A percentile compares a stretch with the other conserved stretches of the same genome.
Evolutionary conservation across 2,329 filamentous ascomycete species (phyloP).

Genomic region (Neophaeococcomyces mojaviensis): DNA sequence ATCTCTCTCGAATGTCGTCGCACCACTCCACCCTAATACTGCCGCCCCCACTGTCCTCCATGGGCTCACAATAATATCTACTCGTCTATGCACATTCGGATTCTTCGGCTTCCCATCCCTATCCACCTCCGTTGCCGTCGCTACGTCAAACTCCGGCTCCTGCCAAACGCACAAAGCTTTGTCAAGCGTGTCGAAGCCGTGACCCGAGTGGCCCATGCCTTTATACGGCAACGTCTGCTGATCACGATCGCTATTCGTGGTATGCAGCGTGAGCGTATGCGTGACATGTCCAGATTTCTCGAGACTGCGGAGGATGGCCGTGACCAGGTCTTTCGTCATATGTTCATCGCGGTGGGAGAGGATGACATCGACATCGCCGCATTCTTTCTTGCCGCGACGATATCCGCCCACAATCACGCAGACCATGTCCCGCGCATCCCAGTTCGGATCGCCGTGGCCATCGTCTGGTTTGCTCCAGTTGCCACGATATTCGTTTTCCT

Average conservation of each 20-base stretch:
- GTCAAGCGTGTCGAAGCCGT: slow-evolving; percentile 79
- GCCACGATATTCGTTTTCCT: background rate
- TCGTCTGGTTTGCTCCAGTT: slow-evolving; percentile 16
- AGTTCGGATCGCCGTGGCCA: slow-evolving; percentile 28
- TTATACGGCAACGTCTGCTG: slow-evolving; percentile 57
- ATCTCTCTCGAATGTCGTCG: slow-evolving; percentile 83
- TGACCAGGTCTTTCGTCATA: slow-evolving; percentile 62
- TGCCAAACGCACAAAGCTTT: slow-evolving; percentile 94
- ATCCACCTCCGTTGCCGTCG: too few relatives aligned
- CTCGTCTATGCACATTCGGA: slow-evolving; percentile 68
- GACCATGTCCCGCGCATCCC: slow-evolving; percentile 36
- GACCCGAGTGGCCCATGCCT: slow-evolving; percentile 36
- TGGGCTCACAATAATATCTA: slow-evolving; percentile 85
- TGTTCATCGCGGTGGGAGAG: slow-evolving; percentile 68
- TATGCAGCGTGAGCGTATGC: slow-evolving; percentile 67
- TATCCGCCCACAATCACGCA: slow-evolving; percentile 71
- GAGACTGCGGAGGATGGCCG: slow-evolving; percentile 61
- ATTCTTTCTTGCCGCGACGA: slow-evolving; percentile 63
- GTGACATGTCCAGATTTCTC: slow-evolving; percentile 67
- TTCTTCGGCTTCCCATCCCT: too few relatives aligned
- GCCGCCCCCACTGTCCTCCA: slow-evolving; percentile 88
- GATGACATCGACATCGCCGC: slow-evolving; percentile 80
- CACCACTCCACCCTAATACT: slow-evolving; percentile 79
- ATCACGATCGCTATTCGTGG: slow-evolving; percentile 62
- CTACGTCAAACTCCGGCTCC: slow-evolving; percentile 45